Base-by-base conservation (phyloP, 495 filamentous ascomycete genomes). In the Tricharina praecox region DNA sequence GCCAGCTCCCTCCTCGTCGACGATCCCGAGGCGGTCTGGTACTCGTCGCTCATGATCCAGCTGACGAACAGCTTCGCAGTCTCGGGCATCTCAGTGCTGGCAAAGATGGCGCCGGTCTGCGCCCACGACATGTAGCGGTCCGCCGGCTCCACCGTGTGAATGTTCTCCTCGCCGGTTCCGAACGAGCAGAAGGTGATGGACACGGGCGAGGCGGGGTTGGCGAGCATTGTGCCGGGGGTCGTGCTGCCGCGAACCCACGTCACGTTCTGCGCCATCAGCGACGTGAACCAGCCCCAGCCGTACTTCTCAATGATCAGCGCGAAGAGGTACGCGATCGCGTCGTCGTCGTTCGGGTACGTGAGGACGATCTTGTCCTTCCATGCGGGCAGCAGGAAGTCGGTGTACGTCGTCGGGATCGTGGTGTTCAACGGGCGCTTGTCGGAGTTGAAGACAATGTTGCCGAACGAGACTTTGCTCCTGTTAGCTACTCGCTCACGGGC, bases 301-400 rank as follows among this genome's bases (percentile, higher is more conserved):
- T 60, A 60, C 37, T 63, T 54, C 21, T 52, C 28, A 28, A 64
- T 59, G 21, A 64, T 61, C 3, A 62, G 32, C 33, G 62, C 52
- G 49, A 66, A 65, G 20, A 53, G 53, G 30, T 62, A 66, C 3
- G 58, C 35, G 20, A 66, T 59, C 10, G 63, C 62, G 23, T 66
- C 63, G 25, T 66, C 63, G 35, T 66, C 64, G 49, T 66, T 66
- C 4, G 63, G 63, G 35, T 66, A 66, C 13, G 63, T 66, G 13
- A 64, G 55, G n/a, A 56, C 55, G 0, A 66, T 50, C 33, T 66
- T 63, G 16, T 56, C 53, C 37, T 66, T 64, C 48, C 55, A 64
- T 36, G 52, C 50, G 1, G 64, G 64, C 19, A 58, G 48, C 11
- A 61, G 36, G 30, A 59, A 56, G 23, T 66, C 63, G 8, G 48